A percentile compares a stretch with the other conserved stretches of the same genome.
Conservation (phyloP, 192 early-diverging fungal genomes). For the Podila minutissima region DNA sequence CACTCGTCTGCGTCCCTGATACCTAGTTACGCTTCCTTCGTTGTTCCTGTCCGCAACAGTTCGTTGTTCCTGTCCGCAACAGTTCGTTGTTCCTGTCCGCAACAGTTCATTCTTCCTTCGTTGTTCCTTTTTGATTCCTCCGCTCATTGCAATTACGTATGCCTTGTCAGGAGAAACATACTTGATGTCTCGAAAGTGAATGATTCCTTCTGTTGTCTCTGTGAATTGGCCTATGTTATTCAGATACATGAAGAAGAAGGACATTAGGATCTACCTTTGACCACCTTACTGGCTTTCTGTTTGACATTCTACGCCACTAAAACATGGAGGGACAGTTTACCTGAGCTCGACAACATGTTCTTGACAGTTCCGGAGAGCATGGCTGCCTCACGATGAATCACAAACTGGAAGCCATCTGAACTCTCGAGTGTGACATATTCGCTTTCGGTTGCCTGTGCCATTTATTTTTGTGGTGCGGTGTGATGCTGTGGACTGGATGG, state of each 20-base stretch:
- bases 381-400: constrained; percentile 88
- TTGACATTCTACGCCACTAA: constrained; percentile 32
- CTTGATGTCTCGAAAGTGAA: constrained; percentile 94
- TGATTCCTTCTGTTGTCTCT: constrained; percentile 88
- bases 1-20: too few relatives aligned
- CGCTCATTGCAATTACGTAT: not conserved
- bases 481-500: not conserved
- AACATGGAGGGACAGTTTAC: constrained; percentile 33
- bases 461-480: not conserved
- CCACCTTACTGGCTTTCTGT: not conserved
- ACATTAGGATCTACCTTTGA: not conserved
- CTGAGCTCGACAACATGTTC: constrained; percentile 92
- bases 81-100: not conserved
- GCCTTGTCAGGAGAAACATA: constrained; percentile 33
- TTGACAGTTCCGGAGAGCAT: constrained; percentile 92
- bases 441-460: constrained; percentile 25
- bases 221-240: constrained; percentile 80
- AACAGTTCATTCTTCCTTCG: not conserved
- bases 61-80: not conserved
- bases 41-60: not conserved
- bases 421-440: constrained; percentile 87
- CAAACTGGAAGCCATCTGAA: constrained; percentile 90
- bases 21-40: not conserved
- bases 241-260: not conserved
- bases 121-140: too few relatives aligned